Conservation (phyloP, 345 rosid genomes). For the Cochlearia excelsa region DNA sequence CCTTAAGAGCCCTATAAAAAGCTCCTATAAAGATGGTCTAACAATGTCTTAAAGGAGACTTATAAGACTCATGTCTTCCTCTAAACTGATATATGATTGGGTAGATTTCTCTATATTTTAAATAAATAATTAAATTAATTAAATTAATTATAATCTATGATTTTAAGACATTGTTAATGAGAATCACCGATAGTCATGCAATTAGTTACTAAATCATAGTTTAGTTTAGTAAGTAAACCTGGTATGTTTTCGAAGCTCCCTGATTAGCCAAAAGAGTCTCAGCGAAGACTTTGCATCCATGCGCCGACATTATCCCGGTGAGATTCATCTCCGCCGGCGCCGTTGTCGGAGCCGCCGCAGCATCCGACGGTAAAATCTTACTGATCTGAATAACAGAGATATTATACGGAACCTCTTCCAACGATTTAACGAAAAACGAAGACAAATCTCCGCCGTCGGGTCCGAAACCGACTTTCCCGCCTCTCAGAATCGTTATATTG, state of each 20-base stretch:
- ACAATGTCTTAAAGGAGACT: too few relatives aligned
- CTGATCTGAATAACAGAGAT: constrained; percentile 92
- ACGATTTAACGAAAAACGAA: constrained; percentile 55
- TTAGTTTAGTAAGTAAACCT: constrained; percentile 44
- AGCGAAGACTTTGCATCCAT: constrained; percentile 89
- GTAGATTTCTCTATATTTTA: too few relatives aligned
- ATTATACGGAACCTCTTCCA: constrained; percentile 86
- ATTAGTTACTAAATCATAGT: background rate
- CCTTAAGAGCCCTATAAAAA: too few relatives aligned
- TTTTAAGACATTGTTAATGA: background rate
- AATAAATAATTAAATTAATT: too few relatives aligned
- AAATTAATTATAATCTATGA: too few relatives aligned
- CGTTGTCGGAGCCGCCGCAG: constrained; percentile 79
- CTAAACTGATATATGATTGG: too few relatives aligned
- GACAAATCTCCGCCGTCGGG: constrained; percentile 58
- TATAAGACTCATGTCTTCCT: too few relatives aligned
- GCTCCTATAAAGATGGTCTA: too few relatives aligned
- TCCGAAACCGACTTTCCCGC: constrained; percentile 85
- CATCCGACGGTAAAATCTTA: constrained; percentile 59
- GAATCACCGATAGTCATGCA: background rate
- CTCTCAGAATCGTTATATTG: constrained; percentile 77
- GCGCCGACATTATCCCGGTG: constrained; percentile 82
- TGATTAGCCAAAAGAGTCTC: constrained; percentile 56
- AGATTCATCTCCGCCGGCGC: constrained; percentile 65
- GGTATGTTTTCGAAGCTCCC: constrained; percentile 58